These are phyloP conservation scores for Corylus americana DNA, from an alignment of 306 rosid genomes.

Conservation along the genomic window DNA sequence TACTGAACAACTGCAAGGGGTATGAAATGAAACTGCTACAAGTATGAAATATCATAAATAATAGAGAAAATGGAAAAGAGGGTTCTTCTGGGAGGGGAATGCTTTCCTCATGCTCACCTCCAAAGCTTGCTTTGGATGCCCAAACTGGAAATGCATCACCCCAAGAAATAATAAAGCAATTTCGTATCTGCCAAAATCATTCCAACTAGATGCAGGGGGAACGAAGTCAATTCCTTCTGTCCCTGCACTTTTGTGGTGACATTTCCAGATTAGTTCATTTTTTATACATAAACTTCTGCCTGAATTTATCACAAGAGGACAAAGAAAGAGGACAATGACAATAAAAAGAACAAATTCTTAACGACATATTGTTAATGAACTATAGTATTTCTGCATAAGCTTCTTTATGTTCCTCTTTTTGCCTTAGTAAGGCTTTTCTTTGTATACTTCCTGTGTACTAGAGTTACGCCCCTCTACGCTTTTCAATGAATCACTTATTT, in stretches of 20 bases:
- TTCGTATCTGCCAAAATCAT: conserved; percentile 82
- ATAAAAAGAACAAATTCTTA: not conserved
- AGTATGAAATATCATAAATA: conserved; percentile 7
- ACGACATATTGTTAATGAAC: not conserved
- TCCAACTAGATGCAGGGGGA: conserved; percentile 62
- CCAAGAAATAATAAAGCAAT: conserved; percentile 84
- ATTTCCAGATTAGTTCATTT: conserved; percentile 42
- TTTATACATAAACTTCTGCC: conserved; percentile 16
- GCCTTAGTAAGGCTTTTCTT: too few relatives aligned
- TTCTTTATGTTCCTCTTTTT: too few relatives aligned
- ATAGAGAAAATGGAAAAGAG: conserved; percentile 8
- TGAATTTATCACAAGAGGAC: conserved; percentile 1
- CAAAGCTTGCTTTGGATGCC: conserved; percentile 93
- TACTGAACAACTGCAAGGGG: conserved; percentile 5
- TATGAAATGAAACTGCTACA: conserved; percentile 9
- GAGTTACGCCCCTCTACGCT: too few relatives aligned
- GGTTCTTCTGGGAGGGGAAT: conserved; percentile 19
- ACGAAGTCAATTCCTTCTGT: conserved; percentile 87
- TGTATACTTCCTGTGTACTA: too few relatives aligned
- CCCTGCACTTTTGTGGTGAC: conserved; percentile 93
- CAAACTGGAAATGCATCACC: conserved; percentile 96
- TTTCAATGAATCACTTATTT: too few relatives aligned
- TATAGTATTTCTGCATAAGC: not conserved
- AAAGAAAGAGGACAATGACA: not conserved
- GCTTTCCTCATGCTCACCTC: conserved; percentile 53